Evolutionary conservation across 306 rosid species (phyloP), one percentile per base, ranked within the genome.

Genomic region (Glycine soja): DNA sequence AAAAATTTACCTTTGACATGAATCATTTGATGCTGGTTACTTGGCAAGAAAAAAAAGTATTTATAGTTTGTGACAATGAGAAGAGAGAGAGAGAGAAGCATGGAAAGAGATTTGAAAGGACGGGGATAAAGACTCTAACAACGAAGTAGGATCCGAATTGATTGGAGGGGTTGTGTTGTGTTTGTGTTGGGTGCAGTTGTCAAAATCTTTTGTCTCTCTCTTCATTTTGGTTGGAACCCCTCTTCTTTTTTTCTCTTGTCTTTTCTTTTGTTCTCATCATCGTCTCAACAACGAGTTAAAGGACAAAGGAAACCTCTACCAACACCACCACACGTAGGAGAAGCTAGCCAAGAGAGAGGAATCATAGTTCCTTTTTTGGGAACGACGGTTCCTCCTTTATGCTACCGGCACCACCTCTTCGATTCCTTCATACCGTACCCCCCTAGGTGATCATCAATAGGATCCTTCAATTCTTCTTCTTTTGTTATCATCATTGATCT

Each of bases 301-400:
- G 59, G 24, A 63, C 59, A 72, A 78, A 76, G 75, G 77, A 15
- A 64, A 14, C 34, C 52, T 53, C 24, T 6, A 51, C 71, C 53
- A 9, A 47, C 43, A 4, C 30, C 30, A 36, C 43, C 4, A 38
- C 7, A 56, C 62, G 12, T 56, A 64, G 24, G 46, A 6, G 46
- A 42, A 42, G 46, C 8, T 6, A 7, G 46, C 46, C 46, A 42
- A 42, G 43, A 42, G 43, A 63, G 89, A 90, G 94, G 94, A 88
- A 86, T 88, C 94, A 3, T 53, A 57, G 89, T 92, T 90, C 91
- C 91, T 72, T 65, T 5, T n/a, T 42, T 5, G 13, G 94, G 92
- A 86, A 89, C 90, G 77, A 82, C 62, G 91, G 69, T 82, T 86
- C 91, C 87, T 89, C 90, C 11, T 87, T 62, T 51, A 70, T 80